phyloP scores from a whole-genome alignment of 2,329 filamentous ascomycete species.

The Chaetoscypha palmicola region DNA sequence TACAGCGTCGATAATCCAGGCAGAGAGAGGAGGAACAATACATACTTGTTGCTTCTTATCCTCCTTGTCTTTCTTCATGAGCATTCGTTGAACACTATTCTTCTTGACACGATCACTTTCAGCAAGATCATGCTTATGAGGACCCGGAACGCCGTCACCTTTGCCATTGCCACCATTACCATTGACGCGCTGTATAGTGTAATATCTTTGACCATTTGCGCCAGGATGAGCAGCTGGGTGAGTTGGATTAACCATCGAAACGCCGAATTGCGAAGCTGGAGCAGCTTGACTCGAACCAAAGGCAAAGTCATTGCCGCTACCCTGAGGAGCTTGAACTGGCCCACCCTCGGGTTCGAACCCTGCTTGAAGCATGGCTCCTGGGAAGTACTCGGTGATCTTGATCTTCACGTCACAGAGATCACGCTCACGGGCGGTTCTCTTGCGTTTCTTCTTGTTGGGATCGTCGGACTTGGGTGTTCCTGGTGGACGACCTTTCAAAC shows the following conservation, averaged over 20 bases:
- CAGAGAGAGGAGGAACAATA: slow-evolving; percentile 20
- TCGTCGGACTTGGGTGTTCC: slow-evolving; percentile 75
- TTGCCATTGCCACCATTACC: slow-evolving; percentile 69
- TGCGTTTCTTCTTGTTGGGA: slow-evolving; percentile 75
- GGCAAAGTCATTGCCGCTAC: slow-evolving; percentile 26
- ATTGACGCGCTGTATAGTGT: slow-evolving; percentile 72
- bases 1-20: no score
- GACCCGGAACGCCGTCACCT: slow-evolving; percentile 59
- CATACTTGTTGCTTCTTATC: slow-evolving; percentile 52
- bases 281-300: slow-evolving; percentile 26
- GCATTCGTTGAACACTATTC: slow-evolving; percentile 63
- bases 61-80: slow-evolving; percentile 59
- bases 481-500: slow-evolving; percentile 70
- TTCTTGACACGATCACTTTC: slow-evolving; percentile 77
- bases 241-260: slow-evolving; percentile 35
- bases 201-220: slow-evolving; percentile 49
- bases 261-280: slow-evolving; percentile 34
- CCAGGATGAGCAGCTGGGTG: slow-evolving; percentile 40
- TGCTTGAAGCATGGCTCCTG: slow-evolving; percentile 38
- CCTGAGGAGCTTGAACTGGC: slow-evolving; percentile 19
- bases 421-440: slow-evolving; percentile 64
- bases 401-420: slow-evolving; percentile 85
- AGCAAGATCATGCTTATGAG: slow-evolving; percentile 67
- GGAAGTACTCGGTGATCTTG: slow-evolving; percentile 75
- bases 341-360: slow-evolving; percentile 29